Percentiles rank a stretch among this genome's conserved stretches.
phyloP scores from a whole-genome alignment of 768 basidiomycete species.

The button mushroom (Agaricus bisporus) region DNA sequence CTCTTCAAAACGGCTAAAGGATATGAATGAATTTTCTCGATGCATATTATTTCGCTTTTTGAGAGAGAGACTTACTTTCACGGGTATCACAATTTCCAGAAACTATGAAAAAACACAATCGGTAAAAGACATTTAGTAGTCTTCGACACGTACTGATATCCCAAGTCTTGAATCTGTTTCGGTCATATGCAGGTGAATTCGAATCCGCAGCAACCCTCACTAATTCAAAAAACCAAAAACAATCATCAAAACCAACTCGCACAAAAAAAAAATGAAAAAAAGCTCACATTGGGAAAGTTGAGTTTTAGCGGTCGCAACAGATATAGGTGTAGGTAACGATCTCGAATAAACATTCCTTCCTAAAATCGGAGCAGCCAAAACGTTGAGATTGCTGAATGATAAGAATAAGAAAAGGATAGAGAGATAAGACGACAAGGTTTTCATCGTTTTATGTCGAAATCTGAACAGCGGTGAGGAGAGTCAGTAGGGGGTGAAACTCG shows the following conservation, averaged over 20 bases:
- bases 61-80: constrained; percentile 31
- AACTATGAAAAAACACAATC: constrained; percentile 22
- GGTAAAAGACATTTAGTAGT: constrained; percentile 12
- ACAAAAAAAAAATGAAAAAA: neutral
- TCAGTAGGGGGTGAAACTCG: too few species aligned
- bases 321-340: constrained; percentile 27
- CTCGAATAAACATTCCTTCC: constrained; percentile 1
- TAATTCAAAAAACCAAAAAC: constrained; percentile 8
- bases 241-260: neutral
- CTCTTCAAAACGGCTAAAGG: constrained; percentile 35
- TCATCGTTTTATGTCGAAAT: neutral
- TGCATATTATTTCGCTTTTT: too few species aligned
- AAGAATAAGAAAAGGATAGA: constrained; percentile 10
- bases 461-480: too few species aligned
- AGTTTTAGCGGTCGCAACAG: constrained; percentile 25
- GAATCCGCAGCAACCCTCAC: constrained; percentile 28
- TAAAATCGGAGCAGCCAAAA: too few species aligned
- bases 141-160: constrained; percentile 28
- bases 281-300: constrained; percentile 27
- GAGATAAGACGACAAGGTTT: neutral
- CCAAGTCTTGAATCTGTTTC: constrained; percentile 42
- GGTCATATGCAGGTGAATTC: constrained; percentile 28
- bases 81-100: constrained; percentile 47
- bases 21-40: neutral
- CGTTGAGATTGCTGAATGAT: too few species aligned